A percentile compares a stretch with the other conserved stretches of the same genome.
These are phyloP conservation scores for Cladochytrium replicatum DNA, from an alignment of 192 early-diverging fungal genomes.

Conservation along the genomic window DNA sequence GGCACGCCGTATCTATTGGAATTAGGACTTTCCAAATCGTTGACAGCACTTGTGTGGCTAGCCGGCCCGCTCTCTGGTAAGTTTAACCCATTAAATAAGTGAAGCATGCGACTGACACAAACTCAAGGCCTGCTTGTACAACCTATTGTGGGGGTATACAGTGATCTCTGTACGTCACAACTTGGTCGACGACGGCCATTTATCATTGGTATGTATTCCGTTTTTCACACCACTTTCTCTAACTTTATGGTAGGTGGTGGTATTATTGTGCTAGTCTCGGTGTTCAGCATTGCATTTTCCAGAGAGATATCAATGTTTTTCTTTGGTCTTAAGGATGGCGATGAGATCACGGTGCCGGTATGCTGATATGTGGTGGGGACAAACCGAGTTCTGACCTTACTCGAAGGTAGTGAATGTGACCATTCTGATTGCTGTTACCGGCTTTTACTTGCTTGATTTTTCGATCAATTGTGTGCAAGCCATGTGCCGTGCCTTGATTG, in stretches of 20 bases:
- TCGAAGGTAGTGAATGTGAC: constrained; percentile 24
- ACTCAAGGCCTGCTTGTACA: constrained; percentile 50
- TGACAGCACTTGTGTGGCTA: constrained; percentile 89
- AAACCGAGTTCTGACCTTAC: constrained; percentile 28
- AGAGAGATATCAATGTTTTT: constrained; percentile 35
- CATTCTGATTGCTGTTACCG: constrained; percentile 61
- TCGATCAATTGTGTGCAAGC: constrained; percentile 85
- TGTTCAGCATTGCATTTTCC: constrained; percentile 64
- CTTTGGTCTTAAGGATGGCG: background rate
- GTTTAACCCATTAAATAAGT: constrained; percentile 5
- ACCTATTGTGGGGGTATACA: constrained; percentile 72
- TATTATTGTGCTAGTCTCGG: constrained; percentile 49
- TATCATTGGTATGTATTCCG: constrained; percentile 42
- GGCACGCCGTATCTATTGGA: constrained; percentile 81
- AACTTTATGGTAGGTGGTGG: constrained; percentile 34
- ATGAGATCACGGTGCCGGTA: background rate
- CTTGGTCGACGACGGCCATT: constrained; percentile 79
- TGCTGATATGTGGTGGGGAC: constrained; percentile 2
- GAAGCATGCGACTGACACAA: background rate
- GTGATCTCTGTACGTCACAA: constrained; percentile 60
- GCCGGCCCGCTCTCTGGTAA: constrained; percentile 64
- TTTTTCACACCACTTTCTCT: background rate
- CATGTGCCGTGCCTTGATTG: constrained; percentile 68
- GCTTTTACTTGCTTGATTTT: constrained; percentile 90
- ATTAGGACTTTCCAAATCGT: constrained; percentile 68